Conservation (phyloP, 495 filamentous ascomycete genomes). For the Penicillium paradoxum region DNA sequence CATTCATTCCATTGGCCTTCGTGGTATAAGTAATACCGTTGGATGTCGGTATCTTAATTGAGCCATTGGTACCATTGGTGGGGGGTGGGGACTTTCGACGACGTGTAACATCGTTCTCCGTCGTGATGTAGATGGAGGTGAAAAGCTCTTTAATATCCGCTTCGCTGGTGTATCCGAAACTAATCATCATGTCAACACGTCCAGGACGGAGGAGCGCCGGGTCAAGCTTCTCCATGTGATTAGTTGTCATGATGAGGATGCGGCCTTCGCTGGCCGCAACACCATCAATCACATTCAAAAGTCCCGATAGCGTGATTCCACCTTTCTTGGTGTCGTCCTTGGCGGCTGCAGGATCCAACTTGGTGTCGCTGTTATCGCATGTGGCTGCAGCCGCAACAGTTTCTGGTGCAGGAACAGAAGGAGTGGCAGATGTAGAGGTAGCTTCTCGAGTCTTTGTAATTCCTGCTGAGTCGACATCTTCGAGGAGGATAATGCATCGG, state of each 20-base stretch:
- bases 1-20: neutral
- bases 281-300: slow-evolving; percentile 77
- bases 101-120: slow-evolving; percentile 23
- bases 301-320: slow-evolving; percentile 60
- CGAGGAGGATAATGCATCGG: slow-evolving; percentile 44
- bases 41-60: neutral
- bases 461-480: slow-evolving; percentile 46
- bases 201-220: slow-evolving; percentile 71
- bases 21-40: neutral
- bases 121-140: slow-evolving; percentile 58
- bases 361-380: neutral
- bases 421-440: neutral
- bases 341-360: neutral
- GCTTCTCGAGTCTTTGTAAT: slow-evolving; percentile 52
- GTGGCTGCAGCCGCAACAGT: neutral
- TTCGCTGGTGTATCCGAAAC: slow-evolving; percentile 60
- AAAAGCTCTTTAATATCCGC: slow-evolving; percentile 65
- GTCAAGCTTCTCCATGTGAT: slow-evolving; percentile 71
- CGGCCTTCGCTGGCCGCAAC: slow-evolving; percentile 73
- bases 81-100: neutral
- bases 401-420: neutral
- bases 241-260: slow-evolving; percentile 82
- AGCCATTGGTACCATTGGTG: slow-evolving; percentile 1
- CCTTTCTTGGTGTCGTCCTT: slow-evolving; percentile 14
- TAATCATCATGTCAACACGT: slow-evolving; percentile 68